Conservation (phyloP, 2,329 filamentous ascomycete genomes). For the Colletotrichum acutatum region DNA sequence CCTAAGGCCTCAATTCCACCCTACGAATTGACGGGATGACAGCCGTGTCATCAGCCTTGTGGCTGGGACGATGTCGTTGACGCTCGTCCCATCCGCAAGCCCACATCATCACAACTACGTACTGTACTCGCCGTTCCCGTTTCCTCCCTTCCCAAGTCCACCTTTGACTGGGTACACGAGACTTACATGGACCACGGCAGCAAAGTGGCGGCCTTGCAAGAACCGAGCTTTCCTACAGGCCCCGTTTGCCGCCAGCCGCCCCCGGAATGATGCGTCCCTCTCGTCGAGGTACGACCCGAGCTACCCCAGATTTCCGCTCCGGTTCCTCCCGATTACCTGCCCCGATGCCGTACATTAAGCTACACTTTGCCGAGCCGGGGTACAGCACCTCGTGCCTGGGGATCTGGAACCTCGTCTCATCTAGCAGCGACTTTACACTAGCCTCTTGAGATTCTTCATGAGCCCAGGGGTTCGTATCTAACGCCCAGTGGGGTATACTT, state of each 20-base stretch:
- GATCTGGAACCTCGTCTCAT: conserved; percentile 33
- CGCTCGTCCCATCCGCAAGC: background rate
- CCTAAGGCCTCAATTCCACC: background rate
- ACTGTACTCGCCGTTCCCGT: conserved; percentile 12
- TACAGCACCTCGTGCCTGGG: conserved; percentile 32
- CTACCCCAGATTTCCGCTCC: conserved; percentile 35
- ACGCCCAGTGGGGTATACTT: conserved; percentile 17
- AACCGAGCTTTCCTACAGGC: conserved; percentile 17
- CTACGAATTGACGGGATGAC: background rate
- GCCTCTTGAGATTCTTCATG: conserved; percentile 27
- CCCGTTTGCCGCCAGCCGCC: conserved; percentile 33
- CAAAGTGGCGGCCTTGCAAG: conserved; percentile 15
- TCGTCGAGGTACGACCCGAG: conserved; percentile 35
- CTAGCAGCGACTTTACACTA: conserved; percentile 21
- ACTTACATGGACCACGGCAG: conserved; percentile 31
- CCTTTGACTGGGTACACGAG: conserved; percentile 25
- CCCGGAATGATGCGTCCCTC: conserved; percentile 32
- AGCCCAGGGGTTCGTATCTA: conserved; percentile 16
- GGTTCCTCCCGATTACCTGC: conserved; percentile 33
- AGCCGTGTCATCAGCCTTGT: conserved; percentile 8
- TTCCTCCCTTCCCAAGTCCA: conserved; percentile 4
- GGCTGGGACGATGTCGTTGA: conserved; percentile 7
- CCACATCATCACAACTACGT: background rate
- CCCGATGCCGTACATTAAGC: conserved; percentile 33
- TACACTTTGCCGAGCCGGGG: conserved; percentile 33